phyloP scores from a whole-genome alignment of 1,139 yeast genomes.

The Magnusiomyces clavatus region DNA sequence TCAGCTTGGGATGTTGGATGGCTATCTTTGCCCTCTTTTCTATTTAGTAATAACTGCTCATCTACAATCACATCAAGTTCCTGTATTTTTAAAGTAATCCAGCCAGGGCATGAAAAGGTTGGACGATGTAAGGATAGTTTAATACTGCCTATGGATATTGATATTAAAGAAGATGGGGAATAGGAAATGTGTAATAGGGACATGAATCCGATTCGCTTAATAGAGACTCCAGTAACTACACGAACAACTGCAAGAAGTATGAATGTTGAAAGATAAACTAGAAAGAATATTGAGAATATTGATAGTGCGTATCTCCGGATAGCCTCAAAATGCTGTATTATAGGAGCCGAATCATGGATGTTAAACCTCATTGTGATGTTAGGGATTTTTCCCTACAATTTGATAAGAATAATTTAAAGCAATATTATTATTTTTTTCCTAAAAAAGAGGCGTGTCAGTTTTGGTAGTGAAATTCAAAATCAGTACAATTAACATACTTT shows the following conservation, averaged over 20 bases:
- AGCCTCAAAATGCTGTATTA: conserved; percentile 2
- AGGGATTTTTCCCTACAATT: no score
- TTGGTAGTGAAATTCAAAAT: no score
- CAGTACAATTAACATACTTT: no score
- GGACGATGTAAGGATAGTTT: conserved; percentile 36
- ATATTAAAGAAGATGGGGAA: conserved; percentile 31
- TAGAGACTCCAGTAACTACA: conserved; percentile 36
- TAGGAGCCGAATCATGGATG: neutral
- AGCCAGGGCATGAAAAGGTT: conserved; percentile 36
- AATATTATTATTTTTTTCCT: no score
- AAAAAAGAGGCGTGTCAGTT: no score
- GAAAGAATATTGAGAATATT: conserved; percentile 20
- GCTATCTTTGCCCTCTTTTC: neutral
- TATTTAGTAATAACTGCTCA: conserved; percentile 7
- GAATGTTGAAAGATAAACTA: conserved; percentile 29
- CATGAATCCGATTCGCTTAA: conserved; percentile 37
- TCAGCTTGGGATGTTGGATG: neutral
- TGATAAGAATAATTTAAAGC: no score
- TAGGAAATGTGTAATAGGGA: conserved; percentile 32
- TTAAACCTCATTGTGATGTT: no score
- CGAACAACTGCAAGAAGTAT: conserved; percentile 35
- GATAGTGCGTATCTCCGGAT: conserved; percentile 10
- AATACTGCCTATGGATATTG: conserved; percentile 30
- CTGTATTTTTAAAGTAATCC: conserved; percentile 27
- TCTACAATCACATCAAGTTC: conserved; percentile 30